These are phyloP conservation scores for Saxophila tyrrhenica DNA, from an alignment of 495 filamentous ascomycete genomes.

Conservation along the genomic window DNA sequence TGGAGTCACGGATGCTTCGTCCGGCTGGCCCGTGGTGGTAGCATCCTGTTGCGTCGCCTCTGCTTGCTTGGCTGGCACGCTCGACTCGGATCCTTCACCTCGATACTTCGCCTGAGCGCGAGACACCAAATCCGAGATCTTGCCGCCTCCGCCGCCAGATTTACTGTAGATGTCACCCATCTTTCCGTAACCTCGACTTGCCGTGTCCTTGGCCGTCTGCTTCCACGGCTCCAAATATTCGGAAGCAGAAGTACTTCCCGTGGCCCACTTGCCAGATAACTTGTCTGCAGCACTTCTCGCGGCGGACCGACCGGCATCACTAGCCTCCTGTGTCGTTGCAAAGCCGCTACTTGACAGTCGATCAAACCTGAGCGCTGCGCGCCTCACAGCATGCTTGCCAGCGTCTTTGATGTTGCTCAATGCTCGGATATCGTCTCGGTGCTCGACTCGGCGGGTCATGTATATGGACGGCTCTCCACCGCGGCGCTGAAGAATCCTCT, in stretches of 20 bases:
- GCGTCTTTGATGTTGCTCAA: slow-evolving; percentile 6
- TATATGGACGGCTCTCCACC: slow-evolving; percentile 38
- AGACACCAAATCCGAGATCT: not conserved
- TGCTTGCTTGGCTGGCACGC: not conserved
- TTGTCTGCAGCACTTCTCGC: slow-evolving; percentile 1
- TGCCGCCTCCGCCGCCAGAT: not conserved
- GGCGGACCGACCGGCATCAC: not conserved
- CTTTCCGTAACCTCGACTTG: not conserved
- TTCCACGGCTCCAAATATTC: not conserved
- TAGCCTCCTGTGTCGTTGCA: not conserved
- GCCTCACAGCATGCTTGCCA: not conserved
- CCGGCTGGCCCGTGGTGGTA: not conserved
- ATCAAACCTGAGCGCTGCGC: not conserved
- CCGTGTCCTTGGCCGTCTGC: not conserved
- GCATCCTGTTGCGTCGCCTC: not conserved
- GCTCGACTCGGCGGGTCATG: slow-evolving; percentile 50
- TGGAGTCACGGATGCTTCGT: not conserved
- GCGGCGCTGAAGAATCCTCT: slow-evolving; percentile 47
- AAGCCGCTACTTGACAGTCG: not conserved
- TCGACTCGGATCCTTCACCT: not conserved
- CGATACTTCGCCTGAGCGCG: not conserved
- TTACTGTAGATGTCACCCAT: not conserved
- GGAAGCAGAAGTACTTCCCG: not conserved
- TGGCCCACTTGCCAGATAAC: not conserved
- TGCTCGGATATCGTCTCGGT: slow-evolving; percentile 24